Evolutionary conservation across 2,329 filamentous ascomycete genomes (phyloP).

Genomic region (Helotiales sp.): DNA sequence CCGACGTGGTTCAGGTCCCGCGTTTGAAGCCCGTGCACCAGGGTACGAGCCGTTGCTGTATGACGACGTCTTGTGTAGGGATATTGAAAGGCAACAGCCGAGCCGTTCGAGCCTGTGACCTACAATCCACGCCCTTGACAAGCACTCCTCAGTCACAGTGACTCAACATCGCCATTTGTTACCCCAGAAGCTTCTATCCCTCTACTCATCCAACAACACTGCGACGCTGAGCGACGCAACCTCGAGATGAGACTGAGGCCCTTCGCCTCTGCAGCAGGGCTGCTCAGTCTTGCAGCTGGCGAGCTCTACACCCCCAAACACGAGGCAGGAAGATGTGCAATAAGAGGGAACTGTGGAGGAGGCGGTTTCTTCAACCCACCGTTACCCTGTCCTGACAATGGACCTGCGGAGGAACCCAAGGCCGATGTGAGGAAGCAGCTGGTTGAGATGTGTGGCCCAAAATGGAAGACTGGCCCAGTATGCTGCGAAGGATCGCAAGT

Average conservation of each 20-base stretch:
- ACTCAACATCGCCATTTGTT: neutral
- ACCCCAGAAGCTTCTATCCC: neutral
- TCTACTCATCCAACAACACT: neutral
- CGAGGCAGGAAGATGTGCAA: constrained; percentile 84
- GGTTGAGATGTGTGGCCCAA: constrained; percentile 79
- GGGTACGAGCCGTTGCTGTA: neutral
- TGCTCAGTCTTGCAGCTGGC: constrained; percentile 25
- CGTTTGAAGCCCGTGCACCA: too few species aligned
- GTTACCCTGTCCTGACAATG: constrained; percentile 92
- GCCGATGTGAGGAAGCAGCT: constrained; percentile 73
- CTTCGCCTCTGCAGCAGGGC: constrained; percentile 19
- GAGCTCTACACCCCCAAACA: constrained; percentile 56
- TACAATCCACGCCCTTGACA: too few species aligned
- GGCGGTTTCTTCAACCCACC: constrained; percentile 87
- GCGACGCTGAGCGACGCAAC: constrained; percentile 18
- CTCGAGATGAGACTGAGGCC: constrained; percentile 24
- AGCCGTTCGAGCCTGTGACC: too few species aligned
- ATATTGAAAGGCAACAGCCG: too few species aligned
- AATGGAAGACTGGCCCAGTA: constrained; percentile 81
- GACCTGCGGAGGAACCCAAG: constrained; percentile 71
- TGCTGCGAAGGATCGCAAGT: constrained; percentile 85
- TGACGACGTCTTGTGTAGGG: too few species aligned
- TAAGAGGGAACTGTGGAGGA: constrained; percentile 89
- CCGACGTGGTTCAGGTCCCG: too few species aligned
- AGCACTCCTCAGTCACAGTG: neutral